phyloP scores from a whole-genome alignment of 768 basidiomycete genomes.

The Dioszegia aurantiaca region DNA sequence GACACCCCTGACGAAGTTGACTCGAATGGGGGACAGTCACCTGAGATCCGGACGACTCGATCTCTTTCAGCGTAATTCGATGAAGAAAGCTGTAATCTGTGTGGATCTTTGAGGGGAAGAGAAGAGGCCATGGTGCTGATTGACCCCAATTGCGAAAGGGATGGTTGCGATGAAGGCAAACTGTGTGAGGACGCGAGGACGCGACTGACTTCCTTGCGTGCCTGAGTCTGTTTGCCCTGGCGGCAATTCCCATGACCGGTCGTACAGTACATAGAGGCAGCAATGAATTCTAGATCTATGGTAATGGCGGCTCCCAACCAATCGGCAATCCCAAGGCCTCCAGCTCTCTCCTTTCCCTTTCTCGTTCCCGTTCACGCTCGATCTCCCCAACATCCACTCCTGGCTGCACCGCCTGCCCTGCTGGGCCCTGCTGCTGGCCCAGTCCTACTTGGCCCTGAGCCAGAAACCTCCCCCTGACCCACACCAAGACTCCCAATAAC shows the following conservation, averaged over 20 bases:
- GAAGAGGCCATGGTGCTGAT: not conserved
- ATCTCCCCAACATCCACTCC: not conserved
- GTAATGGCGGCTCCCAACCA: constrained; percentile 18
- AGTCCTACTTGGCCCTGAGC: constrained; percentile 48
- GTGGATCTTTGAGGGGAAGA: not conserved
- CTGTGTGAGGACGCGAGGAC: constrained; percentile 1
- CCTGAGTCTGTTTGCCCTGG: too few relatives aligned
- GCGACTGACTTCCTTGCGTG: constrained; percentile 14
- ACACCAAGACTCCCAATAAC: constrained; percentile 70
- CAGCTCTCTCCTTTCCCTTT: constrained; percentile 2
- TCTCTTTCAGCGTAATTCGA: too few relatives aligned
- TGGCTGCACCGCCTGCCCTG: not conserved
- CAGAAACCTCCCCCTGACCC: constrained; percentile 73
- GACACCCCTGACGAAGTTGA: too few relatives aligned
- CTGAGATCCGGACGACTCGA: too few relatives aligned
- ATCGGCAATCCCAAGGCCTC: constrained; percentile 13
- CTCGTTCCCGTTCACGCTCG: not conserved
- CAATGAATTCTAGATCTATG: constrained; percentile 2
- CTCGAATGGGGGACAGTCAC: too few relatives aligned
- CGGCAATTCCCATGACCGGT: too few relatives aligned
- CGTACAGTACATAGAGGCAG: not conserved
- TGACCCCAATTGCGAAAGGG: not conserved
- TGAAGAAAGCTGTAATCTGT: too few relatives aligned
- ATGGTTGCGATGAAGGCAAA: not conserved
- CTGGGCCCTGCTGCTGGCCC: too few relatives aligned